phyloP scores from a whole-genome alignment of 768 basidiomycete genomes.

The Russula olivacea region DNA sequence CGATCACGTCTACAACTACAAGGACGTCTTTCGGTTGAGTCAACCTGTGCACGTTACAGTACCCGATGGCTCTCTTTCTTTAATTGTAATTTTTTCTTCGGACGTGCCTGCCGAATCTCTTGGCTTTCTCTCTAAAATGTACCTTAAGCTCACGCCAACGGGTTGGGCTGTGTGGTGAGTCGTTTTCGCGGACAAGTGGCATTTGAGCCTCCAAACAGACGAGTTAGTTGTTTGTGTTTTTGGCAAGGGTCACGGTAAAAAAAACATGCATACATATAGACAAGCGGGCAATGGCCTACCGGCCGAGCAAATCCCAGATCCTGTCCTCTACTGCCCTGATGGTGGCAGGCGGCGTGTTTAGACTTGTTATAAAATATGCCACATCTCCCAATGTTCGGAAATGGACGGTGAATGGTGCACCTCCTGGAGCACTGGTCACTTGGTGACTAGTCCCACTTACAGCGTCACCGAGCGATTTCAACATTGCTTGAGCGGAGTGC shows the following conservation, averaged over 20 bases:
- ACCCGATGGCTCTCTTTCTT: not conserved
- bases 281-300: not conserved
- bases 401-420: constrained; percentile 64
- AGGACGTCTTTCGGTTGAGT: not conserved
- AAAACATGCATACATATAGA: not conserved
- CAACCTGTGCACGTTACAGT: constrained; percentile 8
- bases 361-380: constrained; percentile 87
- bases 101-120: not conserved
- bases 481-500: constrained; percentile 56
- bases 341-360: constrained; percentile 56
- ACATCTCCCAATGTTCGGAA: constrained; percentile 86
- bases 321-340: constrained; percentile 58
- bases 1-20: not conserved
- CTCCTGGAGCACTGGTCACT: constrained; percentile 41
- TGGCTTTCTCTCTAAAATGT: not conserved
- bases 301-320: constrained; percentile 41
- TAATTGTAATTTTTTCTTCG: not conserved
- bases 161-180: not conserved
- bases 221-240: not conserved
- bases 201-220: constrained; percentile 12
- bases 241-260: not conserved
- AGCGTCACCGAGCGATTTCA: constrained; percentile 45
- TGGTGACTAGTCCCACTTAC: constrained; percentile 29
- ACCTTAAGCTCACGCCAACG: not conserved
- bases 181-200: constrained; percentile 8